Evolutionary conservation across 768 basidiomycete species (phyloP).

Genomic region (Mycena kentingensis): DNA sequence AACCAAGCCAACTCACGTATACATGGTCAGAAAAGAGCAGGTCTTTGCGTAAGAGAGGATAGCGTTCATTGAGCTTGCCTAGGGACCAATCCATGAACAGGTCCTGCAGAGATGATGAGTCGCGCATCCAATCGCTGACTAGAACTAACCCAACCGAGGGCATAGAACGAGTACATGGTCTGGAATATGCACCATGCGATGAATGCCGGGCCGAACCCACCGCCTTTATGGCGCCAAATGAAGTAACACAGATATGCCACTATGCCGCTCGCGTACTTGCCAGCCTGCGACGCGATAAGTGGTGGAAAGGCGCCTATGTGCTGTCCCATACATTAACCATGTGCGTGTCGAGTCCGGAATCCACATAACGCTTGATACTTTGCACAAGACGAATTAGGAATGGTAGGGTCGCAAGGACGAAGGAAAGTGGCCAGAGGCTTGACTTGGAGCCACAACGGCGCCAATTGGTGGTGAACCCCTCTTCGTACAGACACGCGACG

Average conservation of each 20-base stretch:
- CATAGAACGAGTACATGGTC: slow-evolving; percentile 11
- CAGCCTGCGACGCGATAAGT: slow-evolving; percentile 53
- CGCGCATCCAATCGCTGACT: not conserved
- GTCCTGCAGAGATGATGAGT: slow-evolving; percentile 53
- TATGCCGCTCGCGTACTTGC: slow-evolving; percentile 78
- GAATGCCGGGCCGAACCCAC: slow-evolving; percentile 10
- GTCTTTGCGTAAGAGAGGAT: slow-evolving; percentile 71
- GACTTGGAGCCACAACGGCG: slow-evolving; percentile 47
- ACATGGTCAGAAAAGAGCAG: slow-evolving; percentile 69
- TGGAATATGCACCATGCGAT: slow-evolving; percentile 17
- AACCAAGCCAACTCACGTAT: slow-evolving; percentile 44
- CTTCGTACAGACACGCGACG: slow-evolving; percentile 71
- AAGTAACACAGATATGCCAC: slow-evolving; percentile 68
- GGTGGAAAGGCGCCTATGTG: not conserved
- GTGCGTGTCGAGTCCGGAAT: slow-evolving; percentile 75
- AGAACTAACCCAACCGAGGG: slow-evolving; percentile 7
- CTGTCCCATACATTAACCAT: slow-evolving; percentile 71
- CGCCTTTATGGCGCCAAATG: slow-evolving; percentile 68
- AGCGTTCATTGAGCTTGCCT: slow-evolving; percentile 52
- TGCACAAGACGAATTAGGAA: slow-evolving; percentile 80
- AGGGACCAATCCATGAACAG: slow-evolving; percentile 92
- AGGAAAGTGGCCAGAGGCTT: slow-evolving; percentile 62
- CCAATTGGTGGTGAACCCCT: slow-evolving; percentile 54
- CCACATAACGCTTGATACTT: slow-evolving; percentile 82
- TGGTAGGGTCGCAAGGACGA: slow-evolving; percentile 64